Evolutionary conservation across 371 early-diverging fungal species (phyloP).

Genomic region (Haplosporangium sp.): DNA sequence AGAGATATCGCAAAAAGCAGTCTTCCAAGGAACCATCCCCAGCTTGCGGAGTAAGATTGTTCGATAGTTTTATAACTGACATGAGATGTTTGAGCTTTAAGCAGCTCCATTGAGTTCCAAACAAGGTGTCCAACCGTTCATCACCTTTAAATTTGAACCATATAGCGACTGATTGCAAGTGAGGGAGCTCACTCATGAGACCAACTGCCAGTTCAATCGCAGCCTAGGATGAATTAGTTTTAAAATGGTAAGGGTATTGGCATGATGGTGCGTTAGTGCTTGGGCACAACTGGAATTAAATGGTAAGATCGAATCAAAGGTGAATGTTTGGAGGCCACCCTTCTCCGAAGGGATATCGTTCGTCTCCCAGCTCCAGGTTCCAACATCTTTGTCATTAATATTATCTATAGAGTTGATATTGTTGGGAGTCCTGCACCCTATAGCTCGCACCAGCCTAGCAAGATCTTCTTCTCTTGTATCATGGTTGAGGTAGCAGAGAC

Average conservation of each 20-base stretch:
- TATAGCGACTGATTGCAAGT: background rate
- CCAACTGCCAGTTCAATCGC: background rate
- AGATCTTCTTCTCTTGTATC: background rate
- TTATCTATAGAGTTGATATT: background rate
- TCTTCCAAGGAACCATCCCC: background rate
- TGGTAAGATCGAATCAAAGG: background rate
- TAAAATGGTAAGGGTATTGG: background rate
- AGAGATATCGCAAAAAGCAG: background rate
- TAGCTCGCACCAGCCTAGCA: background rate
- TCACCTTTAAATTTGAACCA: background rate
- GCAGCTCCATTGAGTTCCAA: conserved; percentile 7
- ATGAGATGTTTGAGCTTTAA: background rate
- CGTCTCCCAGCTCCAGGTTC: background rate
- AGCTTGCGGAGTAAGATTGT: background rate
- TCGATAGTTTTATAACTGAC: background rate
- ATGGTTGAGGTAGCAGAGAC: background rate
- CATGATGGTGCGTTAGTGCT: conserved; percentile 1
- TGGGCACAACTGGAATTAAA: background rate
- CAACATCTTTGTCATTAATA: too few species aligned
- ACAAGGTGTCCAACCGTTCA: background rate
- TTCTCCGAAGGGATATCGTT: background rate
- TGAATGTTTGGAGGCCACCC: background rate
- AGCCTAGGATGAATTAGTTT: conserved; percentile 2
- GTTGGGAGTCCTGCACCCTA: background rate
- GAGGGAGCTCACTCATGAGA: conserved; percentile 1